Evolutionary conservation across 176 grass and related monocot genomes (phyloP).

Genomic region (Triticum aestivum): IWGSC_CS_RefSeq_v2.1 NC_057799.1:96735272-96735771

Average conservation of each 20-base stretch:
- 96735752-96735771: slow-evolving; percentile 46
- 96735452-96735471: not conserved
- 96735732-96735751: slow-evolving; percentile 33
- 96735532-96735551: not conserved
- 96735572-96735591: not conserved
- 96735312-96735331: slow-evolving; percentile 41
- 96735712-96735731: not conserved
- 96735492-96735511: slow-evolving; percentile 17
- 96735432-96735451: not conserved
- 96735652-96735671: slow-evolving; percentile 12
- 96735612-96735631: slow-evolving; percentile 18
- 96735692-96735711: slow-evolving; percentile 39
- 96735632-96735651: slow-evolving; percentile 9
- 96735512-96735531: not conserved
- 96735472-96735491: slow-evolving; percentile 29
- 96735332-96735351: slow-evolving; percentile 22
- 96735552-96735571: slow-evolving; percentile 18
- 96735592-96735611: slow-evolving; percentile 4
- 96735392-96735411: not conserved
- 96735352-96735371: slow-evolving; percentile 1
- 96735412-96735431: not conserved
- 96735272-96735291: slow-evolving; percentile 27
- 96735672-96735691: slow-evolving; percentile 43
- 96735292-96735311: slow-evolving; percentile 26
- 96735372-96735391: not conserved